phyloP scores from a whole-genome alignment of 1,284 basidiomycete genomes.

The Violaceomyces palustris region DNA sequence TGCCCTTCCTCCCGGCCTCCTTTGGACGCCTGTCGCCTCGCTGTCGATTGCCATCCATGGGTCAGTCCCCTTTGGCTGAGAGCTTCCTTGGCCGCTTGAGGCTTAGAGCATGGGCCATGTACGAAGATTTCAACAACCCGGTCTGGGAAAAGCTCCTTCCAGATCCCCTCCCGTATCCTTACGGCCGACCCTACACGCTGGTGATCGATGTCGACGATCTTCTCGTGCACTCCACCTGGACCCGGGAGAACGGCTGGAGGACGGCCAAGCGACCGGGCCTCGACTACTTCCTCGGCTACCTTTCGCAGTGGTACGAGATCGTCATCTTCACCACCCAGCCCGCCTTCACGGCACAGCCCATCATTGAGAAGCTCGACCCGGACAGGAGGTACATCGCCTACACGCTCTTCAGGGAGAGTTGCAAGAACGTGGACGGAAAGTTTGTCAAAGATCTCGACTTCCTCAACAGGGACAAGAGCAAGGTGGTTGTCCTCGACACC shows the following conservation, averaged over 20 bases:
- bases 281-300: slow-evolving; percentile 93
- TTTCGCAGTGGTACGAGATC: slow-evolving; percentile 96
- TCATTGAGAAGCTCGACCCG: slow-evolving; percentile 89
- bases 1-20: too few relatives aligned
- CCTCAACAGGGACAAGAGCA: slow-evolving; percentile 85
- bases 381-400: slow-evolving; percentile 85
- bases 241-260: slow-evolving; percentile 55
- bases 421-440: slow-evolving; percentile 43
- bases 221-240: slow-evolving; percentile 82
- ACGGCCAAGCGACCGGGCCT: slow-evolving; percentile 74
- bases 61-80: too few relatives aligned
- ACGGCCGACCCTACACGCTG: slow-evolving; percentile 86
- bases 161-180: slow-evolving; percentile 73
- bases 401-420: slow-evolving; percentile 76
- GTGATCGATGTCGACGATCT: slow-evolving; percentile 88
- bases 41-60: too few relatives aligned
- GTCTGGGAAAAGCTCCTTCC: slow-evolving; percentile 87
- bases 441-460: slow-evolving; percentile 74
- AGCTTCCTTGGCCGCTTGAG: slow-evolving; percentile 42
- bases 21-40: too few relatives aligned
- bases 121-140: slow-evolving; percentile 57
- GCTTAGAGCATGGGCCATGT: slow-evolving; percentile 31
- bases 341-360: slow-evolving; percentile 79
- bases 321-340: slow-evolving; percentile 92
- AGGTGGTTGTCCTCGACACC: slow-evolving; percentile 84